Base-by-base conservation (phyloP, 1,284 basidiomycete genomes). In the Irpex rosettiformis region DNA sequence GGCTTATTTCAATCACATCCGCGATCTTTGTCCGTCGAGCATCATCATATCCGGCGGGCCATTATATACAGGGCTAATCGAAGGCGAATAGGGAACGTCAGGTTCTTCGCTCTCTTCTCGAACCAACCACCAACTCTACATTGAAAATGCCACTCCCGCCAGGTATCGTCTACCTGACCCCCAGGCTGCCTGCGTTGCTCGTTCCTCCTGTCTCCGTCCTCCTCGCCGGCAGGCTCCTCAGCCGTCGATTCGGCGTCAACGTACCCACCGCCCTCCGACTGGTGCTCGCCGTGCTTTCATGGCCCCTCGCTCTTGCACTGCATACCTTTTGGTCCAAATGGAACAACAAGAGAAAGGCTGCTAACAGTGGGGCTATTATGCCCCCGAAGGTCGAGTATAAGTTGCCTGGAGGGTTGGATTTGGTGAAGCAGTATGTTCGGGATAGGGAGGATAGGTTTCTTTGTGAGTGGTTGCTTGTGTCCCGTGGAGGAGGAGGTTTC, bases 381-480 rank as follows among this genome's bases (percentile, higher is more conserved):
- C 64, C 66, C 2, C 61, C 60, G 21, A 29, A 27, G n/a, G 59
- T 65, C 3, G 45, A 56, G 13, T 56, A 57, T 24, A 64, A 63
- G 24, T 52, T 22, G 53, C 62, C 63, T 2, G 67, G 63, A 13
- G 64, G 67, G 22, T 6, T 69, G n/a, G 69, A 70, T 52, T 5
- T 67, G 7, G 18, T 69, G 1, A 27, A 22, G 11, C 10, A 11
- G 27, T 21, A 42, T 3, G 55, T 16, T 22, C 21, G 33, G 18
- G 52, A 48, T 2, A 25, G 56, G 58, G 51, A 62, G 21, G 28
- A 57, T 1, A 56, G 53, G 25, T 65, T 61, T 37, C 58, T 65
- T 22, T 60, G 67, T 68, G 24, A 45, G 64, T 56, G n/a, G 21
- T 21, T 28, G 8, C 8, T 25, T 1, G 21, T 8, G 25, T 52